Base-by-base conservation (phyloP, 1,284 basidiomycete genomes). In the Exobasidium cylindrosporum region DNA sequence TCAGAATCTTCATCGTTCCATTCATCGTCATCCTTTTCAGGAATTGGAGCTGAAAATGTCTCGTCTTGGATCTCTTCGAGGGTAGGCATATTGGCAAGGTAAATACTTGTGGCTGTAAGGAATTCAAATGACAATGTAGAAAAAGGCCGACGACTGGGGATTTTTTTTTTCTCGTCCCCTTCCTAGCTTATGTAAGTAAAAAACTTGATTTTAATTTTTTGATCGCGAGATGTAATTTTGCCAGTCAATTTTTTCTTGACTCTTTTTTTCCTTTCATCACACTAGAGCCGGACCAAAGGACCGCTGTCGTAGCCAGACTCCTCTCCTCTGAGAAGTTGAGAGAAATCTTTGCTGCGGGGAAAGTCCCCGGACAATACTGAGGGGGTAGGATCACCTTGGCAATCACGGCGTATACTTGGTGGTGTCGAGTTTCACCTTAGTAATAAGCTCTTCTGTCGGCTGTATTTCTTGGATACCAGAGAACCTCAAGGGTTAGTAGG, bases 41-140 rank as follows among this genome's bases (percentile, higher is more conserved):
- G 24, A 31, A 23, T 14, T 23, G 21, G 7, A 7, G 17, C 44
- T 44, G 23, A 35, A 52, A 56, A 11, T n/a, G 59, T 17, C 59
- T 58, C 59, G 56, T 61, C 59, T 2, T 17, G 31, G 17, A 61
- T 26, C 55, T 61, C 59, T 60, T 58, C 55, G 28, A 61, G n/a
- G 24, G 55, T 57, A 35, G 55, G 55, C 55, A 57, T 57, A 40
- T 17, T 40, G n/a, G n/a, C n/a, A n/a, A n/a, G n/a, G n/a, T n/a
- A n/a, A n/a, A n/a, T n/a, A n/a, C n/a, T n/a, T n/a, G n/a, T n/a
- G n/a, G n/a, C n/a, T n/a, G n/a, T n/a, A n/a, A n/a, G n/a, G n/a
- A n/a, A n/a, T n/a, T n/a, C n/a, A n/a, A n/a, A n/a, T n/a, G n/a
- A n/a, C n/a, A n/a, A n/a, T n/a, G n/a, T n/a, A n/a, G n/a, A n/a